phyloP scores from a whole-genome alignment of 2,329 filamentous ascomycete genomes.

The Fusarium cicatricum region DNA sequence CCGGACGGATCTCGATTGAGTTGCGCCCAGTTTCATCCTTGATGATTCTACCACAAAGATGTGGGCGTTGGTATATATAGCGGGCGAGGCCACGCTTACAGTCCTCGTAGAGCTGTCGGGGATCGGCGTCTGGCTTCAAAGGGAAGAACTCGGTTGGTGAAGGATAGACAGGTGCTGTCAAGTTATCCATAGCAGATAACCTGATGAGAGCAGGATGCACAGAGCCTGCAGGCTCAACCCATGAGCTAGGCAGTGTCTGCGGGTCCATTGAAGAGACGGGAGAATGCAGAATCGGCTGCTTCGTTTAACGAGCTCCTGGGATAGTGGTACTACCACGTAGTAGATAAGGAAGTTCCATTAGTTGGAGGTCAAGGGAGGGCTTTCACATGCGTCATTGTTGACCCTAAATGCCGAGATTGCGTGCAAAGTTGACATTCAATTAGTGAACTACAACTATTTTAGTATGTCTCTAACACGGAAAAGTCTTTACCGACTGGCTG shows the following conservation, averaged over 20 bases:
- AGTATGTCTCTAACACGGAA: too few relatives aligned
- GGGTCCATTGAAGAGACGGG: too few relatives aligned
- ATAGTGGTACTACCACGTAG: too few relatives aligned
- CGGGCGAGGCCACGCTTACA: constrained; percentile 10
- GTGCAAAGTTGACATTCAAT: too few relatives aligned
- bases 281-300: too few relatives aligned
- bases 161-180: constrained; percentile 16
- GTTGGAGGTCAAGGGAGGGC: too few relatives aligned
- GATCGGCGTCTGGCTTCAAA: not conserved
- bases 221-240: constrained; percentile 8
- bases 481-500: too few relatives aligned
- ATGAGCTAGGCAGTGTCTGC: not conserved
- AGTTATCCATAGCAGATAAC: constrained; percentile 12
- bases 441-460: too few relatives aligned
- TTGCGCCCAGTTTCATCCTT: constrained; percentile 14
- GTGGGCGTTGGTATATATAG: constrained; percentile 11
- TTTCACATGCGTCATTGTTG: too few relatives aligned
- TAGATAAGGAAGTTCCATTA: too few relatives aligned
- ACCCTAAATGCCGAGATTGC: too few relatives aligned
- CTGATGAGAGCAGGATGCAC: not conserved
- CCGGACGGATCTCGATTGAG: not conserved
- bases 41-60: constrained; percentile 5
- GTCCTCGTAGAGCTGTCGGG: constrained; percentile 13
- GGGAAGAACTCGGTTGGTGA: constrained; percentile 15
- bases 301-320: too few relatives aligned